Conservation (phyloP, 1,284 basidiomycete genomes). For the Ganoderma leucocontextum region DNA sequence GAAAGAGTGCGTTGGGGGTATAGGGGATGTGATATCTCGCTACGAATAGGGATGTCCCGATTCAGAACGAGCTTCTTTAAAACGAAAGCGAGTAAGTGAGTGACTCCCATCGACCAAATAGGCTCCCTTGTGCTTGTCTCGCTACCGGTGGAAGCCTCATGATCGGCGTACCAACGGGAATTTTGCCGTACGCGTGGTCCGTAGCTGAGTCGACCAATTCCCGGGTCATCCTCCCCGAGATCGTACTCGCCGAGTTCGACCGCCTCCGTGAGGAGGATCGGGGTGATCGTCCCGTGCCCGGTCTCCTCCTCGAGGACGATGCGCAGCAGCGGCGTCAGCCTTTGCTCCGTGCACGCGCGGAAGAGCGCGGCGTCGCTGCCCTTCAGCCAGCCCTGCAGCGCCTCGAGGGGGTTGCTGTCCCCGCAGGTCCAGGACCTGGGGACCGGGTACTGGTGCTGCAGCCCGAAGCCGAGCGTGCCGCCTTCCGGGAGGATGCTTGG, state of each 20-base stretch:
- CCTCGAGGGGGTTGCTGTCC: slow-evolving; percentile 5
- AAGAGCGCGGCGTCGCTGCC: slow-evolving; percentile 31
- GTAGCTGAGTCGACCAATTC: too few relatives aligned
- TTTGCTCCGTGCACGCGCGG: slow-evolving; percentile 13
- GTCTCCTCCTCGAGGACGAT: slow-evolving; percentile 2
- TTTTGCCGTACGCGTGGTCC: too few relatives aligned
- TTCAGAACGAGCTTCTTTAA: too few relatives aligned
- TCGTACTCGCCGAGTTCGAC: background rate
- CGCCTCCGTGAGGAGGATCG: background rate
- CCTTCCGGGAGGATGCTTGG: slow-evolving; percentile 41
- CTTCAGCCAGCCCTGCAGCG: slow-evolving; percentile 26
- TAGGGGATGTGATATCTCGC: too few relatives aligned
- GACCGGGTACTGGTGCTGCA: slow-evolving; percentile 43
- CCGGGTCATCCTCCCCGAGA: too few relatives aligned
- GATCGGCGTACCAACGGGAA: too few relatives aligned
- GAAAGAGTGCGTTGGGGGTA: too few relatives aligned
- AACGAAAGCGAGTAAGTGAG: too few relatives aligned
- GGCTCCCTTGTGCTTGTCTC: too few relatives aligned
- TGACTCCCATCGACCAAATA: too few relatives aligned
- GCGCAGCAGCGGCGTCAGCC: slow-evolving; percentile 17
- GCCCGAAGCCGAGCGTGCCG: slow-evolving; percentile 47
- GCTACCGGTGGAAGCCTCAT: too few relatives aligned
- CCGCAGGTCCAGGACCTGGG: background rate
- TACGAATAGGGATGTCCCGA: too few relatives aligned
- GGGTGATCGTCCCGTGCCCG: background rate